Evolutionary conservation across 257 asterid species (phyloP).

Genomic region (Asclepias syriaca): DNA sequence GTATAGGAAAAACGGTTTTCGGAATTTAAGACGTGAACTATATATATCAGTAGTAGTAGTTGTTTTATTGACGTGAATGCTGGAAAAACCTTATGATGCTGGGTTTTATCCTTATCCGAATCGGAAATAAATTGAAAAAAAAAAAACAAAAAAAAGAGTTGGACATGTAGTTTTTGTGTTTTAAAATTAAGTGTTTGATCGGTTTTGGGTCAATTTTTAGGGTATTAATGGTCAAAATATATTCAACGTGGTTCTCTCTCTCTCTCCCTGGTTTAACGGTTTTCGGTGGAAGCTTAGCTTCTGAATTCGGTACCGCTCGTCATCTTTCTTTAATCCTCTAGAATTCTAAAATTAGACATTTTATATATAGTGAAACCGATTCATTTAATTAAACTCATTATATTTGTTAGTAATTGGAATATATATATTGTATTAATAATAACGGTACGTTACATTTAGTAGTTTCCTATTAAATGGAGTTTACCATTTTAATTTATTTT

Average conservation of each 20-base stretch:
- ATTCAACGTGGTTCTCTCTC: not conserved
- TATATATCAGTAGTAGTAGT: not conserved
- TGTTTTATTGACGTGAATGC: slow-evolving; percentile 8
- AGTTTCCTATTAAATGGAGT: too few relatives aligned
- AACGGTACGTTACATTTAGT: too few relatives aligned
- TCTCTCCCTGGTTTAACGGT: too few relatives aligned
- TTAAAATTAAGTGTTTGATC: not conserved
- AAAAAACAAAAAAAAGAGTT: too few relatives aligned
- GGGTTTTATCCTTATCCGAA: slow-evolving; percentile 46
- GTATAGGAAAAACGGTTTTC: slow-evolving; percentile 10
- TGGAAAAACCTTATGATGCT: slow-evolving; percentile 2
- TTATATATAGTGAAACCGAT: too few relatives aligned
- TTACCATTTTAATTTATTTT: too few relatives aligned
- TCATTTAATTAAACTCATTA: too few relatives aligned
- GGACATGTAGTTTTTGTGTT: not conserved
- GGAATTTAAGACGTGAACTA: too few relatives aligned
- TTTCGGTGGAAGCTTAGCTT: slow-evolving; percentile 4
- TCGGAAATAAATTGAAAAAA: not conserved
- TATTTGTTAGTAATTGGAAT: too few relatives aligned
- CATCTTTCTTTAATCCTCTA: not conserved
- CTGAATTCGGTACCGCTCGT: not conserved
- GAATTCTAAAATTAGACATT: not conserved
- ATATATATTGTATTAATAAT: too few relatives aligned
- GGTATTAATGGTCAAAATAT: not conserved
- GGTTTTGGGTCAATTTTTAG: not conserved